Evolutionary conservation across 2,329 filamentous ascomycete species (phyloP).

Genomic region (Lachnellula willkommii): DNA sequence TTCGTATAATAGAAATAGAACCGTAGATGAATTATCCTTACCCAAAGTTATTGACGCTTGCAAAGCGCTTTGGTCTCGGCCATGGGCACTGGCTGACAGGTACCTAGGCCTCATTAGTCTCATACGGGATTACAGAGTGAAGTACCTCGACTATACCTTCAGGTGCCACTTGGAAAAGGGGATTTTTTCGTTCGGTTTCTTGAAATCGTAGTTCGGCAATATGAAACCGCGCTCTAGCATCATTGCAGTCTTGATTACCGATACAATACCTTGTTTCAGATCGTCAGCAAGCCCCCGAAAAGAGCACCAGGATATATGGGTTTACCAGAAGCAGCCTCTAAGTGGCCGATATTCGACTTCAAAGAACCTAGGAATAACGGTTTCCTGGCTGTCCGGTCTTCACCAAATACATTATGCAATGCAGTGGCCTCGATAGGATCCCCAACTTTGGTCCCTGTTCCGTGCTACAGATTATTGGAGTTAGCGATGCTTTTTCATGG

Average conservation of each 20-base stretch:
- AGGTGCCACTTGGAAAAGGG: conserved; percentile 34
- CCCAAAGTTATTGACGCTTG: conserved; percentile 40
- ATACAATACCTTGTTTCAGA: conserved; percentile 16
- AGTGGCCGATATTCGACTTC: conserved; percentile 28
- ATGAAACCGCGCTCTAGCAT: conserved; percentile 29
- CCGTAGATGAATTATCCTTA: neutral
- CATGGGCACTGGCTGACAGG: conserved; percentile 28
- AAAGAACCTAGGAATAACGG: conserved; percentile 23
- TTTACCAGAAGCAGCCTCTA: conserved; percentile 24
- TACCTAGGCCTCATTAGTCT: conserved; percentile 19
- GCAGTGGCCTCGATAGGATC: conserved; percentile 24
- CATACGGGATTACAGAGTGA: neutral
- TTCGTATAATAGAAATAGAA: conserved; percentile 6
- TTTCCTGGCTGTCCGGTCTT: conserved; percentile 20
- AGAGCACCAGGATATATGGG: neutral
- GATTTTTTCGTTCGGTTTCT: conserved; percentile 36
- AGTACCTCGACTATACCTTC: conserved; percentile 24
- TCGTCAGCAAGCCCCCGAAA: neutral
- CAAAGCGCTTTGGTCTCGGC: conserved; percentile 39
- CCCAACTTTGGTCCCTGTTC: conserved; percentile 19
- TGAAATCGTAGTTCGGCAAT: conserved; percentile 29
- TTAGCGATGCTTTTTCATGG: no score
- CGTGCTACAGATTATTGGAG: neutral
- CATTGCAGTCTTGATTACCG: conserved; percentile 27
- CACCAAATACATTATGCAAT: conserved; percentile 24